Base-by-base conservation (phyloP, 805 yeast species). In the Candida loeiensis region DNA sequence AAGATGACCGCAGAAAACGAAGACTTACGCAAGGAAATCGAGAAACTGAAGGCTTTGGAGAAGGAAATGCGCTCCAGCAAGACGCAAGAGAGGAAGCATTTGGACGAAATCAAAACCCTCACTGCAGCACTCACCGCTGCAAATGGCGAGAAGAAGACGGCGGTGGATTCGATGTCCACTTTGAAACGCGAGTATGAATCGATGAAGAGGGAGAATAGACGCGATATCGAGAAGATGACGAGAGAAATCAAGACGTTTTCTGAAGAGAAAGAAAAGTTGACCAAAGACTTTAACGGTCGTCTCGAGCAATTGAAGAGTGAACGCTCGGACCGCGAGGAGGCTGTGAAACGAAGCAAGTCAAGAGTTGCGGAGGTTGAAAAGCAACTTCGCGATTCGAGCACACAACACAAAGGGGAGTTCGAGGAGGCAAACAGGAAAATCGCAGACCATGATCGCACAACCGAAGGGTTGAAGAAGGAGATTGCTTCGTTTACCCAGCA, bases 211-310 rank as follows among this genome's bases (percentile, higher is more conserved):
- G 19, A 21, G 6, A 27, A 30, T 15, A 27, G 39, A 8, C 34
- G 51, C 14, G 56, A 59, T 29, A 57, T 65, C 6, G 42, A 53
- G 32, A 46, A 47, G 2, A 50, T 65, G 33, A 56, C 50, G 11
- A 45, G 51, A 9, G 51, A 57, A 19, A 37, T 64, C 2, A 31
- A 26, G 16, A 9, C 30, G 29, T 15, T 24, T 19, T 9, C 30
- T 26, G 14, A 25, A 41, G 20, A 44, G 45, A 31, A n/a, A 8
- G 24, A 20, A 7, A 22, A 24, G 18, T 34, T 21, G 17, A 22
- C 22, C n/a, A 27, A 6, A 6, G 31, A 27, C 5, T 17, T 13
- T 15, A 5, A 9, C 14, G 13, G 6, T 6, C 9, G 17, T 15
- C 5, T 27, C 14, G 31, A 27, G 31, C 31, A 13, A 17, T 27